Evolutionary conservation across 768 basidiomycete species (phyloP).

Genomic region (Mycena capillaripes): DNA sequence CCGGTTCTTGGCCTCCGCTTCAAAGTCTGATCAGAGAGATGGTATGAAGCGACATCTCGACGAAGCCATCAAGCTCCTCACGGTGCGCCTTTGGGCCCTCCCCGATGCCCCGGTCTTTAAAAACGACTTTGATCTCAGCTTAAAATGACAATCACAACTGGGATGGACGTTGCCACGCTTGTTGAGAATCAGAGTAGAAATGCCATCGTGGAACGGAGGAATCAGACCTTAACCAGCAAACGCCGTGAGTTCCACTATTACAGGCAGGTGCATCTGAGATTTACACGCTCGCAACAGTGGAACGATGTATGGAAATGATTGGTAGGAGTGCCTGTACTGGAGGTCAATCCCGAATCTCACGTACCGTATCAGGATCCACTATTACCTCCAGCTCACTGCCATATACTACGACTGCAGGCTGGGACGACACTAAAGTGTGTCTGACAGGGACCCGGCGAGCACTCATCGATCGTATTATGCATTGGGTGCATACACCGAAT

Average conservation of each 20-base stretch:
- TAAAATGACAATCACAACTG: background rate
- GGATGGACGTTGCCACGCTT: background rate
- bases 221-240: background rate
- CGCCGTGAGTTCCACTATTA: background rate
- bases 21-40: background rate
- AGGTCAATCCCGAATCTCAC: background rate
- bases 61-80: background rate
- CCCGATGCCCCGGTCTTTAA: background rate
- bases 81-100: background rate
- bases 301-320: slow-evolving; percentile 3
- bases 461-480: background rate
- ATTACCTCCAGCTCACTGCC: background rate
- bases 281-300: background rate
- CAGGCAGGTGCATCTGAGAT: background rate
- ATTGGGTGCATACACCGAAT: background rate
- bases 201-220: too few relatives aligned
- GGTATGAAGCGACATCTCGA: slow-evolving; percentile 10
- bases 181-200: background rate
- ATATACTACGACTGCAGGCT: background rate
- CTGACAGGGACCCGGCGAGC: background rate
- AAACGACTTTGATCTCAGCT: background rate
- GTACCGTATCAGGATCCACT: background rate
- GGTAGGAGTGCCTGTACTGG: background rate
- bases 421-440: slow-evolving; percentile 4
- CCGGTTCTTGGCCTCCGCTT: background rate